Base-by-base conservation (phyloP, 1,139 yeast genomes). In the Magnusiomyces starmeri region DNA sequence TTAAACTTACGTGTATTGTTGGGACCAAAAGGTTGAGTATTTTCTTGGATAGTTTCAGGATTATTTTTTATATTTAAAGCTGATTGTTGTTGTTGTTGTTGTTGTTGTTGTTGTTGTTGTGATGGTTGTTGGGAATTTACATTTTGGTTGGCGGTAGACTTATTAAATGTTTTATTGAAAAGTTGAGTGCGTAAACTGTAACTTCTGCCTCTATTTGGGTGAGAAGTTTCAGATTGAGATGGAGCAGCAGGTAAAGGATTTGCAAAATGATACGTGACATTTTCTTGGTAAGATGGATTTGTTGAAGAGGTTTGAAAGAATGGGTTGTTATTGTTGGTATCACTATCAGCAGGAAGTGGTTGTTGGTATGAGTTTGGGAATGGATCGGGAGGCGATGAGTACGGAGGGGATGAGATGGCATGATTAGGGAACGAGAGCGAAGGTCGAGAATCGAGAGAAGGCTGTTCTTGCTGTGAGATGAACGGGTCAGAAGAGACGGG, bases 101-200 rank as follows among this genome's bases (percentile, higher is more conserved):
- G 53, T 44, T 50, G 46, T 45, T 57, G 22, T 49, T 51, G 39
- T 50, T 51, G n/a, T 16, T 48, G 54, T 29, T 43, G 57, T 59
- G 18, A 59, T 56, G 14, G 62, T 60, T 18, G 62, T n/a, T n/a
- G n/a, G n/a, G n/a, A n/a, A n/a, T n/a, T n/a, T n/a, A 57, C 61
- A 45, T 61, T 61, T 52, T 62, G 62, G 2, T 49, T 47, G 24
- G 50, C 48, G n/a, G 37, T 14, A 32, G 12, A n/a, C n/a, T 12
- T 32, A 10, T 32, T 32, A 27, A 68, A 64, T 55, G 67, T 68
- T 59, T 78, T 82, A 65, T 78, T 82, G 69, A 85, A 79, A 57
- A 85, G 73, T 67, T 85, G 94, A 0, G 89, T 77, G 59, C 95
- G 74, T 51, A 86, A 69, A 2, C 92, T 83, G 55, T 83, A 79